These are phyloP conservation scores for Penicillium sclerotiorum DNA, from an alignment of 2,329 filamentous ascomycete species.

Conservation along the genomic window DNA sequence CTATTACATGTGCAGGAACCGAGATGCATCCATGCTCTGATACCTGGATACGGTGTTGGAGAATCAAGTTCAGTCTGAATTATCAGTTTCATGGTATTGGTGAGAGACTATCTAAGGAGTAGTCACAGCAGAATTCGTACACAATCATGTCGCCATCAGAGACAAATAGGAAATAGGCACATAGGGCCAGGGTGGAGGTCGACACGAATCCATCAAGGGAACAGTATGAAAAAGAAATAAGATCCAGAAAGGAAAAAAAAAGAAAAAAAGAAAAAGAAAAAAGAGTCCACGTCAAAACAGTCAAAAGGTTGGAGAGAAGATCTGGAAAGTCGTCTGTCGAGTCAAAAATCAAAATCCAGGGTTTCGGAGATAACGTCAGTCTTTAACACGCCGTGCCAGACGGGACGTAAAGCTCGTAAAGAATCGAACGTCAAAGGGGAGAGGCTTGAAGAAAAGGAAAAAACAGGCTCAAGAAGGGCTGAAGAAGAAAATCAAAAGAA, in stretches of 20 bases:
- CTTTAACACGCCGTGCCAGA: slow-evolving; percentile 17
- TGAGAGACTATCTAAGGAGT: slow-evolving; percentile 2
- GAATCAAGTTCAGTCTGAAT: too few relatives aligned
- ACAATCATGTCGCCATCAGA: slow-evolving; percentile 32
- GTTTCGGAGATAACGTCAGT: slow-evolving; percentile 16
- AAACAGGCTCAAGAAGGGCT: slow-evolving; percentile 6
- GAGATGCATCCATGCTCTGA: too few relatives aligned
- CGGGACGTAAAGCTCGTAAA: slow-evolving; percentile 23
- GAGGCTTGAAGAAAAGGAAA: slow-evolving; percentile 8
- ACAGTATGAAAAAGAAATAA: slow-evolving; percentile 8
- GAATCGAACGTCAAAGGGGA: slow-evolving; percentile 15
- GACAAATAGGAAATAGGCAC: slow-evolving; percentile 23
- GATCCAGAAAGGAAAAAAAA: slow-evolving; percentile 8
- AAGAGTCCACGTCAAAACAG: slow-evolving; percentile 2
- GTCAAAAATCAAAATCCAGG: slow-evolving; percentile 13
- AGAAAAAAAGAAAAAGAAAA: slow-evolving; percentile 11
- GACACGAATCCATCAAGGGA: slow-evolving; percentile 20
- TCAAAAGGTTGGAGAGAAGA: background rate
- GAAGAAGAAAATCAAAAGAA: slow-evolving; percentile 7
- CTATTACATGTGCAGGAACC: too few relatives aligned
- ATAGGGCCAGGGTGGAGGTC: slow-evolving; percentile 7
- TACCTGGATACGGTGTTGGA: too few relatives aligned
- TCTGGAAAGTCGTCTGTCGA: slow-evolving; percentile 4
- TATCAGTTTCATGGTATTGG: slow-evolving; percentile 1
- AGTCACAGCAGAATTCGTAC: slow-evolving; percentile 25